Percentiles rank a stretch among this genome's conserved stretches.
Conservation (phyloP, 2,329 filamentous ascomycete genomes). For the Fusarium domesticum region DNA sequence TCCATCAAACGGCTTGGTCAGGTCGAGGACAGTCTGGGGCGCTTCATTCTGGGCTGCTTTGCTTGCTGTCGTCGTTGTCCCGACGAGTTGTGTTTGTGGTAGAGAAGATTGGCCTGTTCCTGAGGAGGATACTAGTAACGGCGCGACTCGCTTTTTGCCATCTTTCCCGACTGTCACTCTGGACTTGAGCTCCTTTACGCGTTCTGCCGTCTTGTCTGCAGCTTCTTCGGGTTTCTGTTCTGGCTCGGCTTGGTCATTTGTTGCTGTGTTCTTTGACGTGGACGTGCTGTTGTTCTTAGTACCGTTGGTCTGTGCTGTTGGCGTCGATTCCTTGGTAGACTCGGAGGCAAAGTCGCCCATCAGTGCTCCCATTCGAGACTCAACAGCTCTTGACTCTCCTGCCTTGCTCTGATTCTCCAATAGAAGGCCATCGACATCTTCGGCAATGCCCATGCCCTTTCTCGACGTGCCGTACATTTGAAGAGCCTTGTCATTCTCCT, state of each 20-base stretch:
- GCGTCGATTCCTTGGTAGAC: constrained; percentile 50
- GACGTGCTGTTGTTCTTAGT: constrained; percentile 43
- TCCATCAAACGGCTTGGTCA: constrained; percentile 91
- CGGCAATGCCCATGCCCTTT: constrained; percentile 84
- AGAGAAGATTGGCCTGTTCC: constrained; percentile 83
- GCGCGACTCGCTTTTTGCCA: constrained; percentile 92
- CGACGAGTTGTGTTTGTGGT: constrained; percentile 83
- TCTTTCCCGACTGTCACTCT: constrained; percentile 94
- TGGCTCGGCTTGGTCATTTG: constrained; percentile 39
- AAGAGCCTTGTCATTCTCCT: constrained; percentile 89
- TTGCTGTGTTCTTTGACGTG: constrained; percentile 37
- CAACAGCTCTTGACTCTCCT: constrained; percentile 82
- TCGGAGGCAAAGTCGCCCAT: constrained; percentile 77
- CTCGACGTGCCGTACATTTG: constrained; percentile 89
- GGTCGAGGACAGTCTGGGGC: constrained; percentile 79
- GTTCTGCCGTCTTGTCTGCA: constrained; percentile 52
- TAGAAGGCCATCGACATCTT: constrained; percentile 83
- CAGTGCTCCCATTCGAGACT: constrained; percentile 95
- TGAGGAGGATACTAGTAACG: constrained; percentile 85
- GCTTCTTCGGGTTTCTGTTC: constrained; percentile 44
- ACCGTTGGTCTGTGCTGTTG: constrained; percentile 44
- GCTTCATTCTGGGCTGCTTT: constrained; percentile 65
- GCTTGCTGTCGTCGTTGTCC: constrained; percentile 59
- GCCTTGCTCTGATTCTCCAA: constrained; percentile 91
- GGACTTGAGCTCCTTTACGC: constrained; percentile 69